Base-by-base conservation (phyloP, 306 rosid genomes). In the Dalbergia cochinchinensis region DNA sequence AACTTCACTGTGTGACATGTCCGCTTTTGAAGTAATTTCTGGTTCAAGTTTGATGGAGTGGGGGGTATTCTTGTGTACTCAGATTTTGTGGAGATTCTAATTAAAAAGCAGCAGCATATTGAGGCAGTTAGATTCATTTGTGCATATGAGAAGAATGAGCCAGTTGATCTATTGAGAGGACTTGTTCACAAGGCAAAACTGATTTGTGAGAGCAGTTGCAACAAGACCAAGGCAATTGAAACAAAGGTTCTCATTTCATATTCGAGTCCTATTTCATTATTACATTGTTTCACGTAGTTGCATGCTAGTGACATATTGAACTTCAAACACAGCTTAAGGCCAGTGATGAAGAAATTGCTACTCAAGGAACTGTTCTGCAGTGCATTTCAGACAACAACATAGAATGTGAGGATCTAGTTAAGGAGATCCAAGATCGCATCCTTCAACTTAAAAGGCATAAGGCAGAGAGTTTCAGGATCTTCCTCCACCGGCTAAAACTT, bases 101-200 rank as follows among this genome's bases (percentile, higher is more conserved):
- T 85, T 51, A 75, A 31, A 61, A 80, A 64, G 80, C 75, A 85
- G 82, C 81, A 84, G 80, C 71, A 73, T 45, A 26, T 87, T 34
- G 85, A 71, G 81, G 93, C 96, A 51, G 81, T 89, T 44, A 68
- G 86, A 70, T 86, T 88, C 78, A 72, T 84, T 4, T 87, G 79
- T 47, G 81, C 66, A 80, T 73, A 77, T 26, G 82, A 60, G 71
- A 71, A 78, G 76, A 80, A 84, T 73, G 70, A 78, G 10, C 87
- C 87, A 1, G 76, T 68, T 55, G 78, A 61, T 20, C 74, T 90
- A 60, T 78, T 92, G 55, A 64, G 68, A 13, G 85, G 77, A 37
- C 66, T 83, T 22, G 42, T 84, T 69, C 66, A 48, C 62, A 76
- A 83, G 73, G 84, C 64, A 22, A 74, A 74, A 62, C 45, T 39